Evolutionary conservation across 139 green algal species (phyloP).

Genomic region (Chlorella sp.): DNA sequence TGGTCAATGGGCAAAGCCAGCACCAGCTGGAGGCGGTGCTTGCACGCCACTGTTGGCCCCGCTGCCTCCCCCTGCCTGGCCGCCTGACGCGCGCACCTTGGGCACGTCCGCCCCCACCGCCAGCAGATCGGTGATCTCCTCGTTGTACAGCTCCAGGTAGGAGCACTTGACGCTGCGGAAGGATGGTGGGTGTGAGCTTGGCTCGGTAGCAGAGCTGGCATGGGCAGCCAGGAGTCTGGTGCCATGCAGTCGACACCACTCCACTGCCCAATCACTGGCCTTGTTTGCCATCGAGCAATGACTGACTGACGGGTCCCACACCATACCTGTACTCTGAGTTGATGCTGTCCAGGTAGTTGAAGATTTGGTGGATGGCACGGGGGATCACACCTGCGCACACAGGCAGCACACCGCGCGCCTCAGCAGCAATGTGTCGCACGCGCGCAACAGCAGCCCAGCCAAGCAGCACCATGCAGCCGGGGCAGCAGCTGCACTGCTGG

Average conservation of each 20-base stretch:
- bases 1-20: not conserved
- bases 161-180: slow-evolving; percentile 68
- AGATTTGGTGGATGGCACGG: slow-evolving; percentile 94
- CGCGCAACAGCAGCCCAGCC: too few relatives aligned
- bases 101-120: slow-evolving; percentile 46
- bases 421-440: too few relatives aligned
- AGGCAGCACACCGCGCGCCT: too few relatives aligned
- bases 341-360: slow-evolving; percentile 81
- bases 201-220: too few relatives aligned
- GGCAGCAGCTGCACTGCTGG: too few relatives aligned
- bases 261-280: slow-evolving; percentile 60
- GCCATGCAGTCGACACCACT: too few relatives aligned
- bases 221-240: too few relatives aligned
- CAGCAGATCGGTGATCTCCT: slow-evolving; percentile 98
- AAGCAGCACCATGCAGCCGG: too few relatives aligned
- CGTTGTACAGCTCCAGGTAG: slow-evolving; percentile 99
- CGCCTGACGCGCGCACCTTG: slow-evolving; percentile 20
- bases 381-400: slow-evolving; percentile 85
- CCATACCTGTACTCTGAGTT: too few relatives aligned
- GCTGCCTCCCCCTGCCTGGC: not conserved
- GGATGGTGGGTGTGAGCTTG: too few relatives aligned
- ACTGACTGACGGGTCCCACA: too few relatives aligned
- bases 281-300: slow-evolving; percentile 21
- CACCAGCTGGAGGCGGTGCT: not conserved
- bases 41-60: not conserved